Conservation (phyloP, 75 land plant species). For the Pseudotsuga menziesii region DNA sequence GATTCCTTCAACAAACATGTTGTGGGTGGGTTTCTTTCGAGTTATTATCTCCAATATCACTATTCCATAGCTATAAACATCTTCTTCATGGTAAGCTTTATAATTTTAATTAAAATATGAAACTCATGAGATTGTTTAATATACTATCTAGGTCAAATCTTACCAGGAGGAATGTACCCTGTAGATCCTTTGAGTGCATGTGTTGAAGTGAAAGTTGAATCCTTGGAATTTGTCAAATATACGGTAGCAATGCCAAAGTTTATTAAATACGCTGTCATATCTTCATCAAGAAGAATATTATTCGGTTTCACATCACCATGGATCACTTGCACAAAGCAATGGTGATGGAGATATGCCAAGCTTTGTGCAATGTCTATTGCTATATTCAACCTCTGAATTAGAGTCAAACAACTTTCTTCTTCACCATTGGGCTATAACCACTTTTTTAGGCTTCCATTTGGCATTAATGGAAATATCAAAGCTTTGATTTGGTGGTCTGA, state of each 20-base stretch:
- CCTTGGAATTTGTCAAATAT: not conserved
- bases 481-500: constrained; percentile 29
- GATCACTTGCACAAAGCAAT: constrained; percentile 2
- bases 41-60: not conserved
- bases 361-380: constrained; percentile 11
- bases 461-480: constrained; percentile 35
- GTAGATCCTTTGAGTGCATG: not conserved
- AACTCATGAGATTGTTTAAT: not conserved
- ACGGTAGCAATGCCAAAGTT: constrained; percentile 19
- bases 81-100: not conserved
- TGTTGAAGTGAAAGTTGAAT: not conserved
- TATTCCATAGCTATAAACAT: constrained; percentile 2
- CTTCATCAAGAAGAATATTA: constrained; percentile 14
- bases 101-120: not conserved
- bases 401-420: not conserved
- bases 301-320: constrained; percentile 21
- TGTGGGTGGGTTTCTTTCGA: not conserved
- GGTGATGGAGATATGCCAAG: constrained; percentile 14
- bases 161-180: constrained; percentile 3
- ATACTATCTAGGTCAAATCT: not conserved
- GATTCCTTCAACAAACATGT: not conserved
- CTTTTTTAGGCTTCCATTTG: constrained; percentile 29
- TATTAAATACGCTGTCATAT: constrained; percentile 11
- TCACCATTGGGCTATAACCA: constrained; percentile 6
- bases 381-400: constrained; percentile 4